Base-by-base conservation (phyloP, 2,329 filamentous ascomycete genomes). In the Scedosporium dehoogii region DNA sequence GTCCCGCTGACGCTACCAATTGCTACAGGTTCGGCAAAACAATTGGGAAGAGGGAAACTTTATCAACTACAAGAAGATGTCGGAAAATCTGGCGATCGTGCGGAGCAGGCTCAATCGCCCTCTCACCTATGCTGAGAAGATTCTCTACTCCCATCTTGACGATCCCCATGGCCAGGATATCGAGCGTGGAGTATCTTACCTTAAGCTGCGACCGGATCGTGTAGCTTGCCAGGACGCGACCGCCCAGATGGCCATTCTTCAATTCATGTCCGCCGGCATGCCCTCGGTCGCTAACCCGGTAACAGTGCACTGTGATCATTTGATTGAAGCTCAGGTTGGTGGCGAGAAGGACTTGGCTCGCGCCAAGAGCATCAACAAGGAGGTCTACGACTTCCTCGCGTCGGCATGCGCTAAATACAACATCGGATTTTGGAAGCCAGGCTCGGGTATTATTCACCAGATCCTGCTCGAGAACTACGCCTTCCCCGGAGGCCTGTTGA, bases 1-100 rank as follows among this genome's bases (percentile, higher is more conserved):
- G 14, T 14, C 44, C 4, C 21, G 44, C 55, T 57, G 25, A 57
- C 55, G 27, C 25, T 3, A 16, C 21, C 6, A 57, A 21, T 38
- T 21, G 27, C 9, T 42, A 64, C 64, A 85, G 83, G 83, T 99
- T 77, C 89, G 89, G 78, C 96, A 97, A 85, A 96, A 93, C 84
- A 97, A 91, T 81, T 91, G 87, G 84, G 94, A 99, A 80, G 89
- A 92, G 78, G 86, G 85, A 78, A 94, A 96, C 85, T 97, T 91
- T 84, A 96, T 97, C 84, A 96, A 97, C 85, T 99, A 99, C 78
- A 92, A 91, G 85, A 97, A 97, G 85, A 97, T 97, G 92, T 92
- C 90, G 71, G 92, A 97, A 82, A 97, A 96, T 85, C 85, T 99
- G 65, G 82, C 86, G 72, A 86, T 99, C 76, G 94, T 99, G 70